Percentiles rank a stretch among this genome's conserved stretches.
Conservation (phyloP, 495 filamentous ascomycete species). For the Pyronema domesticum region DNA sequence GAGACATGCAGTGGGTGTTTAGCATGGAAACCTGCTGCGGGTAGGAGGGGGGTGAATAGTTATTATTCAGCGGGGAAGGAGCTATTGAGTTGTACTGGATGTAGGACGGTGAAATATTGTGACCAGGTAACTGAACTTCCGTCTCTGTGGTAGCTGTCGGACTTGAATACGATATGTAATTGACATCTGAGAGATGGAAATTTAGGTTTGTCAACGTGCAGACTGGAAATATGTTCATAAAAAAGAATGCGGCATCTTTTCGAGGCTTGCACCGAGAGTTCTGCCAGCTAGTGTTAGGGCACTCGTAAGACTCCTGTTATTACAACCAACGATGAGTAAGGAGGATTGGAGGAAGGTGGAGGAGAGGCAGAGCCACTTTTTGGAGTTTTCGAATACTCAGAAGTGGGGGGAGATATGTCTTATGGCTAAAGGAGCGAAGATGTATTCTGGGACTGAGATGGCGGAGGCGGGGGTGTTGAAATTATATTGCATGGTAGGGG, state of each 20-base stretch:
- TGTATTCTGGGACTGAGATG: slow-evolving; percentile 32
- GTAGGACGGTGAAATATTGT: slow-evolving; percentile 47
- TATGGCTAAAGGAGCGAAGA: slow-evolving; percentile 35
- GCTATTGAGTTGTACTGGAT: slow-evolving; percentile 42
- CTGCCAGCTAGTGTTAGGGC: slow-evolving; percentile 42
- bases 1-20: slow-evolving; percentile 18
- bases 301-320: slow-evolving; percentile 35
- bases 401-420: slow-evolving; percentile 34
- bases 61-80: slow-evolving; percentile 9
- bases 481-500: slow-evolving; percentile 31
- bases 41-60: too few species aligned
- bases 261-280: slow-evolving; percentile 30
- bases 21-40: slow-evolving; percentile 11
- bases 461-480: slow-evolving; percentile 27
- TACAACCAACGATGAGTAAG: slow-evolving; percentile 25
- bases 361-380: slow-evolving; percentile 33
- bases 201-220: slow-evolving; percentile 40
- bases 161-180: too few species aligned
- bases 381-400: slow-evolving; percentile 27
- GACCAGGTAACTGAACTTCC: slow-evolving; percentile 37
- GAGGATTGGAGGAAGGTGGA: slow-evolving; percentile 30
- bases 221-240: slow-evolving; percentile 46
- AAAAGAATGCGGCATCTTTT: slow-evolving; percentile 39
- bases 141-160: too few species aligned
- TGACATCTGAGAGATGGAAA: too few species aligned